phyloP scores from a whole-genome alignment of 768 basidiomycete genomes.

The Kockovaella imperatae region DNA sequence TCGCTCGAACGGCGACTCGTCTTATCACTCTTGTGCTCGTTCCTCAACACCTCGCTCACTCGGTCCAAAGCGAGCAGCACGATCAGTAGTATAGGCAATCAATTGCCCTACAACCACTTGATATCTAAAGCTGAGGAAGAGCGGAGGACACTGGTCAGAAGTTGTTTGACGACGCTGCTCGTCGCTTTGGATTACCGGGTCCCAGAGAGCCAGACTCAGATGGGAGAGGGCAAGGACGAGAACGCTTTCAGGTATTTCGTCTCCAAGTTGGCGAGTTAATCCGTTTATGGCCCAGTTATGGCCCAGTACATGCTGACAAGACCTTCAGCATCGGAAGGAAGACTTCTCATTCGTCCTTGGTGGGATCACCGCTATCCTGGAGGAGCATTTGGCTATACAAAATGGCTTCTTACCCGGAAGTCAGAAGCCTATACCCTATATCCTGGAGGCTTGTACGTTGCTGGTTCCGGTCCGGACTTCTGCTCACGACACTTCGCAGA shows the following conservation, averaged over 20 bases:
- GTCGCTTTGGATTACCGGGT: conserved; percentile 42
- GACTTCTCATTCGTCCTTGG: conserved; percentile 79
- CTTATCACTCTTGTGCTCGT: conserved; percentile 84
- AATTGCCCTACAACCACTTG: conserved; percentile 79
- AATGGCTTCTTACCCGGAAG: conserved; percentile 77
- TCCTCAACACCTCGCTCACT: conserved; percentile 70
- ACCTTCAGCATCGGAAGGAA: conserved; percentile 67
- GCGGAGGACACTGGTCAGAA: conserved; percentile 61
- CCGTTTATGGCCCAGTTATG: conserved; percentile 2
- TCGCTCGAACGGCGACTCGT: conserved; percentile 60
- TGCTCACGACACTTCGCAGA: conserved; percentile 17
- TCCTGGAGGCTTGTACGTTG: conserved; percentile 67
- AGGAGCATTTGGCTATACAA: conserved; percentile 63
- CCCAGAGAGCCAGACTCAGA: conserved; percentile 8
- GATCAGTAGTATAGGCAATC: conserved; percentile 47
- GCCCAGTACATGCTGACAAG: conserved; percentile 8
- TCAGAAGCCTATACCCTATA: conserved; percentile 70
- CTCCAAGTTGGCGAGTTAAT: conserved; percentile 66
- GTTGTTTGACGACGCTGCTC: conserved; percentile 67
- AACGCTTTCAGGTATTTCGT: conserved; percentile 91
- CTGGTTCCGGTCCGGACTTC: background rate
- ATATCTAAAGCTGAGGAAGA: conserved; percentile 80
- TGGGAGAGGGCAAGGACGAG: conserved; percentile 38
- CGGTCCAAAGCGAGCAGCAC: conserved; percentile 15
- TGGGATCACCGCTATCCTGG: conserved; percentile 52